These are phyloP conservation scores for Haplosporangium sp. DNA, from an alignment of 371 early-diverging fungal species.

Conservation along the genomic window DNA sequence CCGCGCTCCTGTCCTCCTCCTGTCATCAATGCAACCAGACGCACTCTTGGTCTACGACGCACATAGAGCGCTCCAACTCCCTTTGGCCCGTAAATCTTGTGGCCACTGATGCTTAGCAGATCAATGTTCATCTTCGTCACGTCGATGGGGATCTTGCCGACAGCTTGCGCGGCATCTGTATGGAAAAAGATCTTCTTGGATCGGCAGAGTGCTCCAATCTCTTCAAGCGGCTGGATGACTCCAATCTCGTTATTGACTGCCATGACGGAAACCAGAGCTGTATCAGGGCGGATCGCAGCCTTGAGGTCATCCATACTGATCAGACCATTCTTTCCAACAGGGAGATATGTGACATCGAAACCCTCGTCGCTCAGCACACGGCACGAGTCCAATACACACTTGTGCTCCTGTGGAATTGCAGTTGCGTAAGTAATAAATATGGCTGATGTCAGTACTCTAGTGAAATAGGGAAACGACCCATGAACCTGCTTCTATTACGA, in stretches of 20 bases:
- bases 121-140: constrained; percentile 98
- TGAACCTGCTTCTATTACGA: neutral
- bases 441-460: too few relatives aligned
- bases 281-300: constrained; percentile 92
- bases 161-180: constrained; percentile 99
- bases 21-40: constrained; percentile 92
- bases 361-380: constrained; percentile 97
- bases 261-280: constrained; percentile 97
- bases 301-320: constrained; percentile 84
- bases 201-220: constrained; percentile 94
- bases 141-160: constrained; percentile 97
- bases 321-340: constrained; percentile 90
- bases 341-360: constrained; percentile 98
- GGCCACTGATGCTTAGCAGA: constrained; percentile 97
- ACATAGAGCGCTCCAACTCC: constrained; percentile 98
- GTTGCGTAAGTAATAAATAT: too few relatives aligned
- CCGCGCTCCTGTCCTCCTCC: constrained; percentile 99
- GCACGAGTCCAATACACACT: constrained; percentile 99
- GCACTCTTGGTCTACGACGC: constrained; percentile 95
- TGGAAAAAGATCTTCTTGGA: constrained; percentile 94
- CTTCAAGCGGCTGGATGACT: constrained; percentile 95
- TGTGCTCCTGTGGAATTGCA: constrained; percentile 87
- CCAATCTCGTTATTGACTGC: constrained; percentile 99
- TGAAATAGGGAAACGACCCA: too few relatives aligned
- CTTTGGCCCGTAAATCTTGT: constrained; percentile 99